Evolutionary conservation across 164 flowering plant species (phyloP), one percentile per base, ranked within the genome.

Genomic region (Dillenia turbinata): DNA sequence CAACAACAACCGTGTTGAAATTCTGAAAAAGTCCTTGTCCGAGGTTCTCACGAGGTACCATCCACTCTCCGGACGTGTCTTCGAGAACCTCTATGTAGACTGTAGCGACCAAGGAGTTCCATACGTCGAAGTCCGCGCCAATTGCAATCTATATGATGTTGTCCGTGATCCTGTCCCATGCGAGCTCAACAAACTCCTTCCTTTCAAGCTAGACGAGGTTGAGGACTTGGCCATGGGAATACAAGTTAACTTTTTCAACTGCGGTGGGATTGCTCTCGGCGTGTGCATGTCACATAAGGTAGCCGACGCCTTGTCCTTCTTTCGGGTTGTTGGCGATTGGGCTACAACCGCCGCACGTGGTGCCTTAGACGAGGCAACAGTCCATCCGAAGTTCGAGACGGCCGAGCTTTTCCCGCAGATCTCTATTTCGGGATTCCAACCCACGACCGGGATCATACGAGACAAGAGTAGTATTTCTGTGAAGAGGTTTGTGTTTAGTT

Each of bases 191-290:
- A 58, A 57, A n/a, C 61, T 82, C 43, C 56, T 78, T 14, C 82
- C 80, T 9, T 56, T 59, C 14, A 63, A 69, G 5, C 15, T 55
- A 8, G n/a, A 16, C 8, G 54, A 14, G 3, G 24, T 59, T 2
- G 15, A 62, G 61, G 49, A 51, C 17, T 8, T 26, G n/a, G 15
- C 72, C 10, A 59, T 76, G 2, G 73, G 69, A 12, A 46, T 84
- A 44, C 87, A 85, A 77, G 76, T 64, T 0, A 86, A 64, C 59
- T 12, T 49, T 0, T 83, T 88, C 57, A 69, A 73, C 9, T 84
- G 88, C 52, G 86, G 89, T 8, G 91, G 89, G 6, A 69, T 81
- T 10, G 85, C 83, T 6, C 62, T 88, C 43, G 83, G 83, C 9
- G 12, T 83, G 5, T 73, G 85, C 65, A 47, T 80, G 16, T 72